A percentile compares a stretch with the other conserved stretches of the same genome.
phyloP scores from a whole-genome alignment of 805 yeast genomes.

The Starmerella powellii region DNA sequence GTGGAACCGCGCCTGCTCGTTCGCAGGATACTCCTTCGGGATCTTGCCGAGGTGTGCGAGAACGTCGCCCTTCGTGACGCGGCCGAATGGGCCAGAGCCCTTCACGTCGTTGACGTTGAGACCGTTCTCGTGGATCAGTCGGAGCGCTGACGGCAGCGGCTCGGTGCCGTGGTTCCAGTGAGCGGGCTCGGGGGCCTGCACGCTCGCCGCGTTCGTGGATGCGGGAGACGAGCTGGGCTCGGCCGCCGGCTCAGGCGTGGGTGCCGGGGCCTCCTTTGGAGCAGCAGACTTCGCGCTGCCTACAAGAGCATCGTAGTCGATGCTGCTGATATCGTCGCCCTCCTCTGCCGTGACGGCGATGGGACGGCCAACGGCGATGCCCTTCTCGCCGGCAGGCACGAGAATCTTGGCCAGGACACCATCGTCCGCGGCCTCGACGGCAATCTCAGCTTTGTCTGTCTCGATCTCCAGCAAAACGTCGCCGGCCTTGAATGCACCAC shows the following conservation, averaged over 20 bases:
- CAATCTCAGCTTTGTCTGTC: slow-evolving; percentile 97
- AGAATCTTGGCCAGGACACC: slow-evolving; percentile 74
- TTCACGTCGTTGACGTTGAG: slow-evolving; percentile 56
- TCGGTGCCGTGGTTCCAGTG: slow-evolving; percentile 44
- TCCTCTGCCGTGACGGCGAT: slow-evolving; percentile 84
- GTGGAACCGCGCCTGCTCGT: slow-evolving; percentile 45
- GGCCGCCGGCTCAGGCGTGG: slow-evolving; percentile 6
- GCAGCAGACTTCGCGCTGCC: slow-evolving; percentile 14
- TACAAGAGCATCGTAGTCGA: slow-evolving; percentile 44
- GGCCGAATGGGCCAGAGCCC: slow-evolving; percentile 83
- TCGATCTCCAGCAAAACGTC: slow-evolving; percentile 96
- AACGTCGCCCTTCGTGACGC: slow-evolving; percentile 83
- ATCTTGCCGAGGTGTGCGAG: slow-evolving; percentile 71
- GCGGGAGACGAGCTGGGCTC: slow-evolving; percentile 13
- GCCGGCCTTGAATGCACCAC: slow-evolving; percentile 64
- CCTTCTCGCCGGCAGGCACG: slow-evolving; percentile 58
- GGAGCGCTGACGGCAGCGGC: slow-evolving; percentile 40
- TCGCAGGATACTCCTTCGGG: slow-evolving; percentile 40
- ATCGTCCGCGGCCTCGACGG: slow-evolving; percentile 91
- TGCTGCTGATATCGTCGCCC: slow-evolving; percentile 61
- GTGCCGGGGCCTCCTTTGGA: slow-evolving; percentile 13
- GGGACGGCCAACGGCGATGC: slow-evolving; percentile 72
- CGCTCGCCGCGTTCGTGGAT: not conserved
- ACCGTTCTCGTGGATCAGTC: slow-evolving; percentile 51
- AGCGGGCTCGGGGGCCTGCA: slow-evolving; percentile 9